Evolutionary conservation across 2,329 filamentous ascomycete genomes (phyloP), one percentile per base, ranked within the genome.

Genomic region (Pseudogymnoascus sp.): DNA sequence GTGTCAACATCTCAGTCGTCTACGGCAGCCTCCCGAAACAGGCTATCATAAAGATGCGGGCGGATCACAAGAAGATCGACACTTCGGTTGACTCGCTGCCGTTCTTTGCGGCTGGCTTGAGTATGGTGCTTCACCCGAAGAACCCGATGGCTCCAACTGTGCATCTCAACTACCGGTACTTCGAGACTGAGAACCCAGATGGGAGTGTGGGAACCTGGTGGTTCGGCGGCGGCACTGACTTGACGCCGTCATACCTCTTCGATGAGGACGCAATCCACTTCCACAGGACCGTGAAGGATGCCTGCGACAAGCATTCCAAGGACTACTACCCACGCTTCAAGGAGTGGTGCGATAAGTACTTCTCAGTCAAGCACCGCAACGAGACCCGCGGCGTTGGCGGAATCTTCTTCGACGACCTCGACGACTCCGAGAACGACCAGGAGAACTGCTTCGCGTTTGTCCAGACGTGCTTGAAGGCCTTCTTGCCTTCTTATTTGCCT

Each of bases 111-210:
- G 90, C 93, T 1, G 95, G 95, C 4, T 80, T 99, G 62, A 96
- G 92, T 72, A 83, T 99, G 75, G 93, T 99, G 25, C 80, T 97
- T 61, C 95, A 99, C 75, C 95, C 95, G 1, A 83, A 86, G 70
- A 99, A 99, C 77, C 95, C 95, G 59, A 96, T 96, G 88, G 93
- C 93, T 6, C 95, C 95, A 0, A 99, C 95, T 0, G 95, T 99
- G 16, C 95, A 99, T 76, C 83, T 99, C 69, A 99, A 99, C 80
- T 97, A 97, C 81, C 87, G 95, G 63, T 99, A 99, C 78, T 99
- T 99, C 73, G 95, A 99, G 80, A 99, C 95, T 1, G 89, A 90
- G 65, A 89, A 93, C 70, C 84, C 89, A 7, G 88, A 93, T 70
- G 91, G 90, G 46, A 89, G 82, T 68, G 88, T 82, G 61, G 91